phyloP scores from a whole-genome alignment of 495 filamentous ascomycete species.

The Penicillium macrosclerotiorum region DNA sequence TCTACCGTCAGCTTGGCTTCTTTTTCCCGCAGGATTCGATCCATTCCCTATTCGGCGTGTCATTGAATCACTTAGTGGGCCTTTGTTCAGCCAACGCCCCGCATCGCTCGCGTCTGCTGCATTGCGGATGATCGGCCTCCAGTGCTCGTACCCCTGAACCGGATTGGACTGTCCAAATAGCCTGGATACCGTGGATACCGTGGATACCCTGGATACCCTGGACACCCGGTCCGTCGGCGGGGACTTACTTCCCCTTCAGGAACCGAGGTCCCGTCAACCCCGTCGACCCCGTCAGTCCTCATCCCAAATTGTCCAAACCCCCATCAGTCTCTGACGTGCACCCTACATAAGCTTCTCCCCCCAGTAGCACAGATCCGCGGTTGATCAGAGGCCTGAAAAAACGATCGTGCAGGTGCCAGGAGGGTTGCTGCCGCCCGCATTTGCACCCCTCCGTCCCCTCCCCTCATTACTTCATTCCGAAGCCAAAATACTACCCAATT shows the following conservation, averaged over 20 bases:
- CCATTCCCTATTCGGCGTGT: slow-evolving; percentile 9
- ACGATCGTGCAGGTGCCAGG: slow-evolving; percentile 15
- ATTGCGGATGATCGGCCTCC: slow-evolving; percentile 13
- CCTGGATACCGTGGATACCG: too few species aligned
- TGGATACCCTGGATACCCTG: too few species aligned
- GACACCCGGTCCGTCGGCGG: slow-evolving; percentile 7
- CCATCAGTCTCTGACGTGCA: neutral
- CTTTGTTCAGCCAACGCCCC: slow-evolving; percentile 7
- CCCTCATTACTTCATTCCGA: neutral
- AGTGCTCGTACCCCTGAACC: slow-evolving; percentile 5
- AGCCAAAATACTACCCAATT: slow-evolving; percentile 18
- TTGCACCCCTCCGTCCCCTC: too few species aligned
- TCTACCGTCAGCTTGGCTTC: slow-evolving; percentile 1
- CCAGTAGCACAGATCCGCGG: slow-evolving; percentile 27
- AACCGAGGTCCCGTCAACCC: slow-evolving; percentile 31
- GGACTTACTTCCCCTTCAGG: slow-evolving; percentile 13
- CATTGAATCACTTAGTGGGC: slow-evolving; percentile 8
- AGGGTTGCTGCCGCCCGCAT: neutral
- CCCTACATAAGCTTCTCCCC: slow-evolving; percentile 6
- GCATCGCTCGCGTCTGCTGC: slow-evolving; percentile 7
- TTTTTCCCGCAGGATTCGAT: slow-evolving; percentile 3
- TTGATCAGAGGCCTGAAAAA: slow-evolving; percentile 17
- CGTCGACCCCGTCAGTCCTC: too few species aligned
- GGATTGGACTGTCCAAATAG: too few species aligned
- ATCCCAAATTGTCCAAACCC: neutral